Base-by-base conservation (phyloP, 2,329 filamentous ascomycete species). In the Talaromyces piceae region DNA sequence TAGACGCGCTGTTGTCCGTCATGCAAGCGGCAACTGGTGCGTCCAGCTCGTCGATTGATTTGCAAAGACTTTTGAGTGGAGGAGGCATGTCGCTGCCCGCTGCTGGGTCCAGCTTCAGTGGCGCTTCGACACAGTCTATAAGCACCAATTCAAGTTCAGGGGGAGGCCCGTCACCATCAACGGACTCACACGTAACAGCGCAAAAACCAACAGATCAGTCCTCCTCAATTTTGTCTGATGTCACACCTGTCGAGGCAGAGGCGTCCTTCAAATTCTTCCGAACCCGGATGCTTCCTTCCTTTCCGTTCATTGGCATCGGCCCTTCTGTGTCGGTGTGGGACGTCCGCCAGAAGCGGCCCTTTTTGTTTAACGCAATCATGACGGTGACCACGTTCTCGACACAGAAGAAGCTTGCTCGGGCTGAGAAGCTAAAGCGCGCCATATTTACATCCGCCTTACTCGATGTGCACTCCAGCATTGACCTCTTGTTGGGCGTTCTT, bases 401-500 rank as follows among this genome's bases (percentile, higher is more conserved):
- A 4, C 54, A 60, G 41, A 53, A 62, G 49, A 64, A 60, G 49
- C 28, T 62, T 3, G 31, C 31, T 45, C 62, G 61, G 28, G 55
- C 54, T 3, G 62, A 63, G 16, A 59, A 66, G 43, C 56, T 71
- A 31, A 69, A 68, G 50, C 59, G 28, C 13, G 22, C 58, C 4
- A 23, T 71, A 12, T 61, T 58, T 23, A 59, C 59, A 45, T 63
- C 63, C 11, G 57, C 61, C 7, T 43, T 69, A 13, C 31, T 65
- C 8, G 49, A 63, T 30, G 58, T 60, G 26, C 52, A 65, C 49
- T 64, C 61, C 28, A 63, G 50, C 50, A 65, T 71, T 5, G 69
- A 72, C 51, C 47, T 71, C 45, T 59, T 72, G 5, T 60, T 68
- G 9, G 63, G 63, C 4, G 13, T 68, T 13, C 54, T 72, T n/a